Evolutionary conservation across 108 stramenopile genomes (phyloP), one percentile per base, ranked within the genome.

Genomic region (Bacterosira constricta): DNA sequence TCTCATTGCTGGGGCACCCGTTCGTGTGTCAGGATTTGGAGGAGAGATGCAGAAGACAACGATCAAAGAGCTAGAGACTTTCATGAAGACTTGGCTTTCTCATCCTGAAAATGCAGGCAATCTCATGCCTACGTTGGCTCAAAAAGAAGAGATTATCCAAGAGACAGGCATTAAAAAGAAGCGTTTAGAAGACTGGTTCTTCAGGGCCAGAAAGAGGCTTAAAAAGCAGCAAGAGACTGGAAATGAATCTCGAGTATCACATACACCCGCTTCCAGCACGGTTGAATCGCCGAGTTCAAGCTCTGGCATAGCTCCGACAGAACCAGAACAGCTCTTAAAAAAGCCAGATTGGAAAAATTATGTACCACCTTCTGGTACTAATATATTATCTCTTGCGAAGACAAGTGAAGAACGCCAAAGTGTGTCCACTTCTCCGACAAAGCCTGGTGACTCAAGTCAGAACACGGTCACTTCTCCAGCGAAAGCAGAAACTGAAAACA

Each of bases 181-280:
- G 39, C 68, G 68, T 31, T 45, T 69, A 34, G 68, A 69, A n/a
- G 68, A 56, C 26, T 69, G 68, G 68, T 69, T 69, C 42, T 69
- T 42, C 39, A 34, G 68, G 44, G 44, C 68, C 8, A 45, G 68
- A 30, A 69, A 58, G 68, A 69, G 47, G 31, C 4, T 49, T 13
- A 59, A 69, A 29, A 54, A 58, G 23, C 53, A 69, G 11, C 21
- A 32, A n/a, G n/a, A n/a, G n/a, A n/a, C n/a, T n/a, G n/a, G n/a
- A n/a, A n/a, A n/a, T n/a, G n/a, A n/a, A n/a, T n/a, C n/a, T n/a
- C n/a, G n/a, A n/a, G n/a, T n/a, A n/a, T n/a, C n/a, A n/a, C n/a
- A n/a, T n/a, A n/a, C n/a, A n/a, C n/a, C n/a, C n/a, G n/a, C n/a
- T n/a, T n/a, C n/a, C n/a, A n/a, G n/a, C n/a, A n/a, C n/a, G n/a